Evolutionary conservation across 208 protist genomes (phyloP).

Genomic region (Trypanosoma avium): DNA sequence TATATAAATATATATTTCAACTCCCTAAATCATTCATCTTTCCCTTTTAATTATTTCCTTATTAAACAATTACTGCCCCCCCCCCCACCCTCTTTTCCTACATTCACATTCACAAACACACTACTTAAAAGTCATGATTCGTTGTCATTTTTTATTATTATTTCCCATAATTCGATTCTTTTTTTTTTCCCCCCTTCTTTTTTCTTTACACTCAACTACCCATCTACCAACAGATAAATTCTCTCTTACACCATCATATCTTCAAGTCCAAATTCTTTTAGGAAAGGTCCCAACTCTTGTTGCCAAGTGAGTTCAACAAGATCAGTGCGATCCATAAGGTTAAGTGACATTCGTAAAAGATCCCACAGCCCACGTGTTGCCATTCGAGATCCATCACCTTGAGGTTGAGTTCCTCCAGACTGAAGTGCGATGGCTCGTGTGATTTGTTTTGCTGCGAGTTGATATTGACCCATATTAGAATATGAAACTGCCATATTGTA

Average conservation of each 20-base stretch:
- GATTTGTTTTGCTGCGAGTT: constrained; percentile 59
- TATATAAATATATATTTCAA: not conserved
- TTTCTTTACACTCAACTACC: not conserved
- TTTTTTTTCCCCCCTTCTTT: not conserved
- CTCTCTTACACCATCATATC: constrained; percentile 31
- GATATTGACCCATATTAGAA: constrained; percentile 77
- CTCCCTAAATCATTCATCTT: not conserved
- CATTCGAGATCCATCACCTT: constrained; percentile 44
- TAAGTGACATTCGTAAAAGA: constrained; percentile 81
- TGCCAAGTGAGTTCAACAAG: constrained; percentile 69
- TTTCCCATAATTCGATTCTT: not conserved
- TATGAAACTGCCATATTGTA: constrained; percentile 91
- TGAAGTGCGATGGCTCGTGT: constrained; percentile 80
- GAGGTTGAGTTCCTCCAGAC: constrained; percentile 65
- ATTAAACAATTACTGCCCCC: too few species aligned
- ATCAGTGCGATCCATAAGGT: constrained; percentile 82
- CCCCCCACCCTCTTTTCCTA: too few species aligned
- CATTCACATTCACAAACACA: too few species aligned
- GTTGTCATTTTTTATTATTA: too few species aligned
- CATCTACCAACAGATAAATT: not conserved
- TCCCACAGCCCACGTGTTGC: constrained; percentile 82
- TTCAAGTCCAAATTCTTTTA: constrained; percentile 78
- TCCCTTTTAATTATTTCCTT: not conserved
- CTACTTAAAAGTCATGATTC: too few species aligned
- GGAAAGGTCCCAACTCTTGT: constrained; percentile 63